These are phyloP conservation scores for Chlamydomonas sphaeroides DNA, from an alignment of 139 green algal species.

Conservation along the genomic window DNA sequence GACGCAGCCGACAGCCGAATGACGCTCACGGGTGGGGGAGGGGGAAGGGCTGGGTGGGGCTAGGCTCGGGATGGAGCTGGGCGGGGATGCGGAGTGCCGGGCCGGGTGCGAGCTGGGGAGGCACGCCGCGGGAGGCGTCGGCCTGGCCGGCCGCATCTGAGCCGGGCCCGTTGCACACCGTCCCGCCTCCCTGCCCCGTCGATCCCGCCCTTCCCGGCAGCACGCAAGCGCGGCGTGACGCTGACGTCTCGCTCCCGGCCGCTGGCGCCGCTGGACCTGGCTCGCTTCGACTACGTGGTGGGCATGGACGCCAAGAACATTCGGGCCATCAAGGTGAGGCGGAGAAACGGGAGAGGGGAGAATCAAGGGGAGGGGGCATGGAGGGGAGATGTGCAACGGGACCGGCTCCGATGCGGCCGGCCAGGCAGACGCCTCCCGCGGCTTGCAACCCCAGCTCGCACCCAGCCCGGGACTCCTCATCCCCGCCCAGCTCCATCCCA, in stretches of 20 bases:
- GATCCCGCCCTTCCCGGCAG: constrained; percentile 35
- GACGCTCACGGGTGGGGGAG: constrained; percentile 60
- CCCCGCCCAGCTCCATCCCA: too few species aligned
- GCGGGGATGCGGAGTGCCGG: too few species aligned
- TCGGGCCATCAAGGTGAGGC: constrained; percentile 57
- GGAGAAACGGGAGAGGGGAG: too few species aligned
- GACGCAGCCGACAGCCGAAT: constrained; percentile 88
- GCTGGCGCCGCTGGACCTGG: constrained; percentile 84
- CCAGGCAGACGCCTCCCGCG: too few species aligned
- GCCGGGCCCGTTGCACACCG: too few species aligned
- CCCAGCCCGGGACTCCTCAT: too few species aligned
- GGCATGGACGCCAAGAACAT: constrained; percentile 92
- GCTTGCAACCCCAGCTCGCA: too few species aligned
- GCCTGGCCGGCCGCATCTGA: too few species aligned
- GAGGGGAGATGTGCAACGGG: not conserved
- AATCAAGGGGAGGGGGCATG: not conserved
- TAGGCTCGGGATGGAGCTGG: not conserved
- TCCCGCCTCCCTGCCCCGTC: not conserved
- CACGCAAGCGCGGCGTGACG: constrained; percentile 71
- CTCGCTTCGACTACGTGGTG: constrained; percentile 88
- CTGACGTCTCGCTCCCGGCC: constrained; percentile 90
- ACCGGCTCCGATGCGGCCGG: too few species aligned
- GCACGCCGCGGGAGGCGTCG: too few species aligned
- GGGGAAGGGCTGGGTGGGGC: too few species aligned
- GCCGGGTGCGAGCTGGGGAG: too few species aligned